These are phyloP conservation scores for Guadua angustifolia DNA, from an alignment of 176 grass and related monocot species.

Conservation along the genomic window DNA sequence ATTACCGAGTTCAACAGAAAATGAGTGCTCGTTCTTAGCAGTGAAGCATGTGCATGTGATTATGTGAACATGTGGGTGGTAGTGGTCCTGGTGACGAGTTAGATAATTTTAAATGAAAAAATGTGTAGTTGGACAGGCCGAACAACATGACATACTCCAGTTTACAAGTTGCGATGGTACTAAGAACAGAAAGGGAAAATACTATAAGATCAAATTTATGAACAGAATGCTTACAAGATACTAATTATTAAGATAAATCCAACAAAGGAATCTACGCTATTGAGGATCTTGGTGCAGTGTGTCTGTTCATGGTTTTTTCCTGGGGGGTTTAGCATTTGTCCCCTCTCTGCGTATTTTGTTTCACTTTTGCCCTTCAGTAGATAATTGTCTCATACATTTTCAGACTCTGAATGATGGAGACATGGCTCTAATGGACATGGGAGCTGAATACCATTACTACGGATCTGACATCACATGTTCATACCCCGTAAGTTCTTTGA, in stretches of 20 bases:
- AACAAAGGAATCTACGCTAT: conserved; percentile 24
- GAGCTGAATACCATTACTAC: conserved; percentile 91
- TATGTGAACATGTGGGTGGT: conserved; percentile 23
- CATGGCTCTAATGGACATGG: conserved; percentile 94
- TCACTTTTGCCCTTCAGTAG: conserved; percentile 6
- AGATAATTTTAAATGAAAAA: conserved; percentile 7
- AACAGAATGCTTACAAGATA: neutral
- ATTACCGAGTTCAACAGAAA: neutral
- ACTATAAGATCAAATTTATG: neutral
- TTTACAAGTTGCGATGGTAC: neutral
- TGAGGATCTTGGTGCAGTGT: neutral
- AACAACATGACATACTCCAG: neutral
- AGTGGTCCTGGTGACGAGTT: neutral
- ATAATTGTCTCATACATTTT: conserved; percentile 48
- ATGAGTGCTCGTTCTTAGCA: neutral
- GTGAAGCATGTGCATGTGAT: neutral
- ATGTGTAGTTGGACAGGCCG: neutral
- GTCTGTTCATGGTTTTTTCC: neutral
- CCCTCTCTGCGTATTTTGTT: neutral
- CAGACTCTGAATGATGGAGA: conserved; percentile 91
- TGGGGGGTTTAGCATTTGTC: neutral
- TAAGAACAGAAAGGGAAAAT: neutral
- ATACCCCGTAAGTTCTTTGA: conserved; percentile 80
- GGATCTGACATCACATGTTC: conserved; percentile 99
- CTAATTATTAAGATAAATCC: conserved; percentile 15